Evolutionary conservation across 2,329 filamentous ascomycete species (phyloP), one percentile per base, ranked within the genome.

Genomic region (Didymella arachidicola): DNA sequence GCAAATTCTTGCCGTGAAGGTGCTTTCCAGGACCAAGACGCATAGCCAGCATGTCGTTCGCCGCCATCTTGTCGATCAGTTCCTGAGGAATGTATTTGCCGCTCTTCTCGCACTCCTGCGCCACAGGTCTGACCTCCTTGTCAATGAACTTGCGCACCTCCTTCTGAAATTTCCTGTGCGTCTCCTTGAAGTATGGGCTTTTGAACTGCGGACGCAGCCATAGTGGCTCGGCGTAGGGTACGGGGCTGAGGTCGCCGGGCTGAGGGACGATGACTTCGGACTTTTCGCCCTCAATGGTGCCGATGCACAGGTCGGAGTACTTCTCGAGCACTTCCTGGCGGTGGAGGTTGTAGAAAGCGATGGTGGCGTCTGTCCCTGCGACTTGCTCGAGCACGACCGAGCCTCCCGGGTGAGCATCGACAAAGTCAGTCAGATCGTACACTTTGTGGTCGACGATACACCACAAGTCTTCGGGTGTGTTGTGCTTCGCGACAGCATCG

Each of bases 311-410:
- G 69, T 86, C 82, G 45, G 83, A 79, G 82, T 96, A 96, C 76
- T 93, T 93, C 60, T 87, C 81, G 11, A 96, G 84, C n/a, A 96
- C 91, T 78, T 96, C 92, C 68, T 96, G 92, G 26, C 92, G 84
- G 80, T 97, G 93, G 52, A 97, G 87, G 81, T 96, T 96, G 85
- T 96, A 96, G 79, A 96, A 96, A 56, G 89, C 89, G 34, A 84
- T 80, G 2, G 92, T 96, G 49, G 92, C 91, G 72, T 96, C 92
- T 65, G 87, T 84, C 62, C 92, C 92, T 29, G 90, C 92, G 46
- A 94, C 86, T 78, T 96, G 91, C 53, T 86, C 84, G 36, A 96
- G 86, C 25, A 96, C 92, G 42, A 90, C 87, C 70, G 88, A 87
- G 70, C 92, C 92, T 67, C 92, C 92, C 0, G 92, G 92, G 71